Evolutionary conservation across 2,329 filamentous ascomycete species (phyloP).

Genomic region (Fonsecaea pugnacius): DNA sequence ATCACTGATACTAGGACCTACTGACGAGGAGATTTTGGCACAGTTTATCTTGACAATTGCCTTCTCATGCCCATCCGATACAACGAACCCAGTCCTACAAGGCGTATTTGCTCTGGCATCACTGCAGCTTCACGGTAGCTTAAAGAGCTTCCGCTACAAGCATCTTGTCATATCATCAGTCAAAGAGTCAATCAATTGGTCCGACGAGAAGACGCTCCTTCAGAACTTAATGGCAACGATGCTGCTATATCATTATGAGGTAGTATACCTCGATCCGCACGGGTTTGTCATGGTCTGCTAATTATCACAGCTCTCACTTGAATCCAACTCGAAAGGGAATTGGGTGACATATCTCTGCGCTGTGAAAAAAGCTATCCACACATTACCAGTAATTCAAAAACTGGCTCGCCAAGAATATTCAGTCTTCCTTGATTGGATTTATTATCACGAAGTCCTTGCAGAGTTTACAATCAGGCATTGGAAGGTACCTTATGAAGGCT

Average conservation of each 20-base stretch:
- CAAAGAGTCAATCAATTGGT: conserved; percentile 29
- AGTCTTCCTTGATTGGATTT: conserved; percentile 32
- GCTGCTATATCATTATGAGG: conserved; percentile 34
- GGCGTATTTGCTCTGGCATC: conserved; percentile 30
- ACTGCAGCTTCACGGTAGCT: conserved; percentile 28
- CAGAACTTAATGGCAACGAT: conserved; percentile 33
- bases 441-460: conserved; percentile 31
- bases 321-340: conserved; percentile 29
- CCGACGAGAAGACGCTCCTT: conserved; percentile 33
- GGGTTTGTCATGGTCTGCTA: conserved; percentile 19
- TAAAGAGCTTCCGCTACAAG: conserved; percentile 30
- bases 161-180: conserved; percentile 29
- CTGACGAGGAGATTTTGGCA: neutral
- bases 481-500: conserved; percentile 30
- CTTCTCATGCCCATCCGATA: conserved; percentile 22
- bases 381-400: conserved; percentile 26
- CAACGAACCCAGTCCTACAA: conserved; percentile 30
- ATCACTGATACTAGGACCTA: neutral
- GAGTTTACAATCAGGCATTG: conserved; percentile 33
- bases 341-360: conserved; percentile 30
- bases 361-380: conserved; percentile 31
- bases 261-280: conserved; percentile 13
- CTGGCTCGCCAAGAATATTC: conserved; percentile 31
- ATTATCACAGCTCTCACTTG: conserved; percentile 29
- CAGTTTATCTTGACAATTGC: neutral